Base-by-base conservation (phyloP, 225 moss, liverwort and hornwort species). In the Rhytidiadelphus loreus region DNA sequence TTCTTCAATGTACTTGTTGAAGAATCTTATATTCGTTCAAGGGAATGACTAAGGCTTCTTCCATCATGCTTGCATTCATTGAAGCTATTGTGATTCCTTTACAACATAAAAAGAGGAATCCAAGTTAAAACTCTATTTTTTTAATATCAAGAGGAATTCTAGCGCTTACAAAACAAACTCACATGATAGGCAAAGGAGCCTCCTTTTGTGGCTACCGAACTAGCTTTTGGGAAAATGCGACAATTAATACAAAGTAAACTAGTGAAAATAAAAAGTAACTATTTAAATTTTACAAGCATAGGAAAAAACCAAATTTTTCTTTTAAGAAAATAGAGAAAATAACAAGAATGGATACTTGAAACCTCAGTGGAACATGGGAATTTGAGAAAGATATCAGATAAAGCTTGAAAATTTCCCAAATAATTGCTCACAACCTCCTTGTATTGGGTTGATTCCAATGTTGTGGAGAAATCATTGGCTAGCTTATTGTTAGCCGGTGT, bases 301-400 rank as follows among this genome's bases (percentile, higher is more conserved):
- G 0, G 2, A 72, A 11, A 44, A 17, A 17, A 16, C 3, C 0
- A 44, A 28, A n/a, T 12, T 4, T 12, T 4, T 2, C 0, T 35
- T 65, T 69, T 13, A 14, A 17, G 0, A 75, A 20, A 75, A 6
- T 32, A 18, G 30, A 19, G 0, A 48, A 48, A 32, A 46, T 29
- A 19, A 48, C 1, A 0, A 1, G 0, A 50, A 32, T 19, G 12
- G 0, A 11, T 12, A 2, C 4, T 48, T 48, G 11, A 46, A 30
- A 7, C 11, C 2, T 0, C 0, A 0, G 0, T 74, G 7, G 30
- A 48, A 30, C 2, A 19, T 48, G 7, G 1, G 2, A 74, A 48
- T 30, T 32, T 7, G 30, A 18, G 20, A 20, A 50, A 20, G 32
- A 4, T 74, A 50, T 19, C 1, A 1, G 0, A 2, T 5, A 13